A percentile compares a stretch with the other conserved stretches of the same genome.
These are phyloP conservation scores for Aspergillus fumigatiaffinis DNA, from an alignment of 2,329 filamentous ascomycete species.

Conservation along the genomic window DNA sequence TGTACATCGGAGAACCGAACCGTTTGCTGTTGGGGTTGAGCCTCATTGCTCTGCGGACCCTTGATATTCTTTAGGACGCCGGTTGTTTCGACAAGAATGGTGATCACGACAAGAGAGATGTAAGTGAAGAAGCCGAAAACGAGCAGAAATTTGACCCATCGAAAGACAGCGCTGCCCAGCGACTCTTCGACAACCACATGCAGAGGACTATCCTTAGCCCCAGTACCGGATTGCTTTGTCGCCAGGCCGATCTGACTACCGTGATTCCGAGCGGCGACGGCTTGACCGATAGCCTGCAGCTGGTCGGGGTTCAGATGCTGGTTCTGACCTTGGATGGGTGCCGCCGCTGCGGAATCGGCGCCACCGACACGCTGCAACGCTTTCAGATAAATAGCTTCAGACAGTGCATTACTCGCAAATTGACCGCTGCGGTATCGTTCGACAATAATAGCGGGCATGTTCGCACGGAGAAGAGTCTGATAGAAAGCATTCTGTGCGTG, in stretches of 20 bases:
- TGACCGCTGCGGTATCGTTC: conserved; percentile 83
- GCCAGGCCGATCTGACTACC: conserved; percentile 61
- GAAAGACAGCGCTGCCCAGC: conserved; percentile 72
- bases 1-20: conserved; percentile 92
- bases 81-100: conserved; percentile 76
- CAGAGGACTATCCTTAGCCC: conserved; percentile 77
- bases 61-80: conserved; percentile 76
- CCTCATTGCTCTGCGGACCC: conserved; percentile 70
- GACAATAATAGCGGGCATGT: conserved; percentile 88
- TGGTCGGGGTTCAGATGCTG: conserved; percentile 55
- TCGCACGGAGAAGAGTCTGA: conserved; percentile 80
- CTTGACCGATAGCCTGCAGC: conserved; percentile 75
- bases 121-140: conserved; percentile 77
- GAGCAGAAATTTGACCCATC: conserved; percentile 83
- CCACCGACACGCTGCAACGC: conserved; percentile 64
- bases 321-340: conserved; percentile 18
- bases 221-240: conserved; percentile 52
- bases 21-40: conserved; percentile 87
- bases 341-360: conserved; percentile 23
- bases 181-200: conserved; percentile 96
- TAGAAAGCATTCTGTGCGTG: conserved; percentile 93
- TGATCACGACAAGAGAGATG: conserved; percentile 71
- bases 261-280: conserved; percentile 67
- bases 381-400: conserved; percentile 74
- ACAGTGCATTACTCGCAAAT: conserved; percentile 74